Base-by-base conservation (phyloP, 305 asterid species). In the Ilex paraguariensis region DNA sequence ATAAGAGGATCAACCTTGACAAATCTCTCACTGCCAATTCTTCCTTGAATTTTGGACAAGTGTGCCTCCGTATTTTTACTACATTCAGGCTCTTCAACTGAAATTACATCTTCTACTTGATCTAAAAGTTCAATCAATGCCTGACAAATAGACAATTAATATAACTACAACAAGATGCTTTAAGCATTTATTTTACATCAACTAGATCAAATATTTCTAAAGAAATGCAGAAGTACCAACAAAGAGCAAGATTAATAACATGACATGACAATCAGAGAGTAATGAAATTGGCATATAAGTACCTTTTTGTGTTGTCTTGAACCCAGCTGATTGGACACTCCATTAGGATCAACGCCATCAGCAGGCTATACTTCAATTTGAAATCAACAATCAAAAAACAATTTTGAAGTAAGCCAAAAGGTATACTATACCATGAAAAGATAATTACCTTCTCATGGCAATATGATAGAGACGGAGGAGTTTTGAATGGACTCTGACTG, bases 91-190 rank as follows among this genome's bases (percentile, higher is more conserved):
- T 81, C 79, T 67, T 90, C 89, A 65, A 74, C 95, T 13, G 90
- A 85, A 63, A 93, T 90, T 57, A 82, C 96, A 76, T 84, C 95
- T 80, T 86, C 95, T 52, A 93, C 99, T 87, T 93, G 83, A 82
- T 93, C 99, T 76, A 93, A 72, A 61, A 90, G 91, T 73, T 93
- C 99, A 53, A 93, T 87, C 72, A 93, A 74, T 67, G 96, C 96
- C 97, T 90, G 85, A 51, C 58, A 70, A 49, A 63, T 48, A 56
- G 60, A 31, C 44, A 53, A 72, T 48, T 30, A 61, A 61, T 54
- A 66, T 54, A 54, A 30, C 55, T 54, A 32, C 42, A 32, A 62
- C 21, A 54, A 31, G 51, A 57, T 63, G 33, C 58, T 44, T 59
- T 61, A 59, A 61, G 44, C 44, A 60, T 52, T 55, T n/a, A 36